A percentile compares a stretch with the other conserved stretches of the same genome.
Evolutionary conservation across 139 green algal genomes (phyloP).

Genomic region (Chlorella sp.): DNA sequence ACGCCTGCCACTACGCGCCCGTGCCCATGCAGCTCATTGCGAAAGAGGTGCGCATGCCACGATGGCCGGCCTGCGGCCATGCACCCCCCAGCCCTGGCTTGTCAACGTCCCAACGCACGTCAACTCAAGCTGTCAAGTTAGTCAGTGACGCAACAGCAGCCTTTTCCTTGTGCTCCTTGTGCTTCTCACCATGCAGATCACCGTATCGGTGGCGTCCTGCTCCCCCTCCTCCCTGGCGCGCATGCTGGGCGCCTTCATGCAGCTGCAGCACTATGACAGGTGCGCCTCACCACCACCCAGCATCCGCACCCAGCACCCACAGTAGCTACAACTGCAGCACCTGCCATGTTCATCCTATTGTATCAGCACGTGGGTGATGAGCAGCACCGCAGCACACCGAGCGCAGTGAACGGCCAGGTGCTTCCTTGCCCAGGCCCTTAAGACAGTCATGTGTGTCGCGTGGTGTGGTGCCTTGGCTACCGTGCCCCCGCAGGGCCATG

Average conservation of each 20-base stretch:
- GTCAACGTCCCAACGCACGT: not conserved
- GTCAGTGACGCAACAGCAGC: not conserved
- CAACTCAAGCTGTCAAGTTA: not conserved
- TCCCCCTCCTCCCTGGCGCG: not conserved
- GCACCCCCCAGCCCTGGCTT: not conserved
- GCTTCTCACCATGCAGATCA: not conserved
- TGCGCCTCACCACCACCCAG: not conserved
- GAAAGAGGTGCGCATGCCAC: not conserved
- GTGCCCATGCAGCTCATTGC: not conserved
- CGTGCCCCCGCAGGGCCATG: not conserved
- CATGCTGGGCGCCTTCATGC: not conserved
- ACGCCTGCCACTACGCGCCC: not conserved
- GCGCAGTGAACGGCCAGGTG: not conserved
- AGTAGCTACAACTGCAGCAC: not conserved
- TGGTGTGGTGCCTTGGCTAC: no score
- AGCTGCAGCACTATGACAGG: not conserved
- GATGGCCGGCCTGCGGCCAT: not conserved
- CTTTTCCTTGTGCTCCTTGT: not conserved
- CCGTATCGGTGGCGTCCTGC: not conserved
- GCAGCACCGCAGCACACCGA: not conserved
- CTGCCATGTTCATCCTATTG: no score
- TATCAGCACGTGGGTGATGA: not conserved
- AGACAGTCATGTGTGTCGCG: no score
- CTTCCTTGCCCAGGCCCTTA: not conserved
- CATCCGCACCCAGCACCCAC: not conserved